Conservation (phyloP, 1,139 yeast species). For the Ogataea hybrid region DNA sequence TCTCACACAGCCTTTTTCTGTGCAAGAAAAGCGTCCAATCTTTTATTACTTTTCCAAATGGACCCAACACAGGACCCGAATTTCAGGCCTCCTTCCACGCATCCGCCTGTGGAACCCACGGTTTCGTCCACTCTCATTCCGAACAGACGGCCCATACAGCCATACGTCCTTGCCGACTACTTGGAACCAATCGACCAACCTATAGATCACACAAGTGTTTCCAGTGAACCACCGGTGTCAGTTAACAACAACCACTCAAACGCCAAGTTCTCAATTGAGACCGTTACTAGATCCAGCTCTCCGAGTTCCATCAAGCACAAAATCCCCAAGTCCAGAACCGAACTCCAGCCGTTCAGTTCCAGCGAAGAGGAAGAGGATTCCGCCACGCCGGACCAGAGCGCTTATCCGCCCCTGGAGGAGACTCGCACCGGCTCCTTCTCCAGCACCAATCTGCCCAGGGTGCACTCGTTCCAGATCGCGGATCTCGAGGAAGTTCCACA, state of each 20-base stretch:
- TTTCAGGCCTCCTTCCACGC: conserved; percentile 68
- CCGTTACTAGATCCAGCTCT: conserved; percentile 20
- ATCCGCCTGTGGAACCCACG: conserved; percentile 61
- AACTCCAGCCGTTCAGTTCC: conserved; percentile 45
- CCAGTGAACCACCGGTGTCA: neutral
- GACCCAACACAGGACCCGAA: conserved; percentile 82
- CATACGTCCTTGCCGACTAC: conserved; percentile 73
- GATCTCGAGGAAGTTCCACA: conserved; percentile 96
- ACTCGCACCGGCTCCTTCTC: conserved; percentile 17
- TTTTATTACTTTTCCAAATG: conserved; percentile 38
- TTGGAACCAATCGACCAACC: conserved; percentile 75
- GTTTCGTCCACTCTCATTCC: conserved; percentile 77
- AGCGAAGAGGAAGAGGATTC: conserved; percentile 30
- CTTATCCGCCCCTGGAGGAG: neutral
- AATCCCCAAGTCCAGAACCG: conserved; percentile 44
- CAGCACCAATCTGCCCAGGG: conserved; percentile 36
- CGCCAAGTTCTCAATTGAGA: conserved; percentile 16
- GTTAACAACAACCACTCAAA: neutral
- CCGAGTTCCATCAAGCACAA: conserved; percentile 27
- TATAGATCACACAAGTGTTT: conserved; percentile 45
- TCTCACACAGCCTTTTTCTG: conserved; percentile 3
- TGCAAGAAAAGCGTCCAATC: conserved; percentile 2
- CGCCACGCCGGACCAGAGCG: neutral
- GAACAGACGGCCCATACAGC: conserved; percentile 68
- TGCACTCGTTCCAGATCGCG: conserved; percentile 73